These are phyloP conservation scores for Trichoderma afroharzianum DNA, from an alignment of 2,329 filamentous ascomycete species.

Conservation along the genomic window DNA sequence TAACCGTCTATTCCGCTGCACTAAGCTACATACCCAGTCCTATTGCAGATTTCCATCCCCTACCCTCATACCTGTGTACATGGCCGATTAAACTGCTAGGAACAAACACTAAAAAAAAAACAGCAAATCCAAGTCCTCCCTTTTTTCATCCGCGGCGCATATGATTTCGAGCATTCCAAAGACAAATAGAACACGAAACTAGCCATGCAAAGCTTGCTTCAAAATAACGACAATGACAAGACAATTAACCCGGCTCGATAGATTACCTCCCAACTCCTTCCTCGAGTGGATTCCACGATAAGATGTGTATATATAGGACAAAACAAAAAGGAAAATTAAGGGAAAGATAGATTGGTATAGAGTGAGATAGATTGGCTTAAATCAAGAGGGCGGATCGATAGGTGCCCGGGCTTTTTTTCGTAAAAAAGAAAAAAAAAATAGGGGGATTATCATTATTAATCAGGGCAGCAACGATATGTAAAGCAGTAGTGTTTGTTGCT, in stretches of 20 bases:
- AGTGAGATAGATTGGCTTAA: background rate
- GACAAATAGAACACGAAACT: constrained; percentile 1
- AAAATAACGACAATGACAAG: constrained; percentile 1
- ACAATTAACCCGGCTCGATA: constrained; percentile 5
- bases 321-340: background rate
- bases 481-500: background rate
- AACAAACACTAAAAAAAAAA: background rate
- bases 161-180: background rate
- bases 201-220: constrained; percentile 3
- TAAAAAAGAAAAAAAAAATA: background rate
- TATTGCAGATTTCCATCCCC: constrained; percentile 8
- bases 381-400: background rate
- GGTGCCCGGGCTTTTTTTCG: background rate
- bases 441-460: constrained; percentile 36
- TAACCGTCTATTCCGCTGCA: constrained; percentile 11
- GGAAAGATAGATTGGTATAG: background rate
- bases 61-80: constrained; percentile 2
- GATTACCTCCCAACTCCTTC: constrained; percentile 9
- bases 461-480: constrained; percentile 16
- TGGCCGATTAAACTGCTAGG: constrained; percentile 9
- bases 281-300: background rate
- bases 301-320: background rate
- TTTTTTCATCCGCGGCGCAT: background rate
- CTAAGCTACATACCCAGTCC: constrained; percentile 9
- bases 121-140: constrained; percentile 1